These are phyloP conservation scores for Trichoderma pleuroti DNA, from an alignment of 2,329 filamentous ascomycete species.

Conservation along the genomic window DNA sequence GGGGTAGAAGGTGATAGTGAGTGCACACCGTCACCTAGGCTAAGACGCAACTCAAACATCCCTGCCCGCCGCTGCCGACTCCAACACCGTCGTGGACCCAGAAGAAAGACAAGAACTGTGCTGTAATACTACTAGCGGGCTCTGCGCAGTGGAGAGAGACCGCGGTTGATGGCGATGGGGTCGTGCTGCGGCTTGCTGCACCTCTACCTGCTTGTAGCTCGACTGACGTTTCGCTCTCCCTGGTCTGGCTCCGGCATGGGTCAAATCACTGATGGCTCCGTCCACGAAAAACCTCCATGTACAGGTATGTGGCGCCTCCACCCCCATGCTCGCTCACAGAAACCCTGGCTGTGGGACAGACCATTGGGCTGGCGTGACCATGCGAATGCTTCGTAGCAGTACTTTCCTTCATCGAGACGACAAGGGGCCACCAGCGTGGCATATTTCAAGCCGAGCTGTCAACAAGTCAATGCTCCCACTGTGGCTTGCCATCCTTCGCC, in stretches of 20 bases:
- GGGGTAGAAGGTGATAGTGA: background rate
- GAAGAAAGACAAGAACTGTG: conserved; percentile 13
- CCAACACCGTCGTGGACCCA: conserved; percentile 8
- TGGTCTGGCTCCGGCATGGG: background rate
- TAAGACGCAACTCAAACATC: conserved; percentile 15
- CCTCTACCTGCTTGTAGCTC: conserved; percentile 8
- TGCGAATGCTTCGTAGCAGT: conserved; percentile 15
- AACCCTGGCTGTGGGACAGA: conserved; percentile 15
- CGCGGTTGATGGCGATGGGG: conserved; percentile 12
- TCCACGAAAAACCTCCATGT: conserved; percentile 13
- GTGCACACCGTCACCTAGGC: conserved; percentile 12
- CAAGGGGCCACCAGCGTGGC: conserved; percentile 10
- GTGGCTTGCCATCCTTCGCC: conserved; percentile 16
- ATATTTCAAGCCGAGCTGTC: conserved; percentile 17
- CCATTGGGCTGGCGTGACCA: conserved; percentile 19
- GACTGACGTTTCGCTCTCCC: conserved; percentile 18
- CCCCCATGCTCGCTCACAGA: conserved; percentile 15
- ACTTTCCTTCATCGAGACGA: conserved; percentile 13
- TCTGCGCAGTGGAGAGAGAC: conserved; percentile 15
- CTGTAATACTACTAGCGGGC: conserved; percentile 9
- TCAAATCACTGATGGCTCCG: conserved; percentile 17
- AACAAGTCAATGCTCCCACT: conserved; percentile 15
- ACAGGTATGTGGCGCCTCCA: conserved; percentile 13
- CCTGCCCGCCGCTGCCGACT: conserved; percentile 12
- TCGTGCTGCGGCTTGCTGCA: conserved; percentile 14